Evolutionary conservation across 192 early-diverging fungal genomes (phyloP), one percentile per base, ranked within the genome.

Genomic region (Paraglomus occultum): DNA sequence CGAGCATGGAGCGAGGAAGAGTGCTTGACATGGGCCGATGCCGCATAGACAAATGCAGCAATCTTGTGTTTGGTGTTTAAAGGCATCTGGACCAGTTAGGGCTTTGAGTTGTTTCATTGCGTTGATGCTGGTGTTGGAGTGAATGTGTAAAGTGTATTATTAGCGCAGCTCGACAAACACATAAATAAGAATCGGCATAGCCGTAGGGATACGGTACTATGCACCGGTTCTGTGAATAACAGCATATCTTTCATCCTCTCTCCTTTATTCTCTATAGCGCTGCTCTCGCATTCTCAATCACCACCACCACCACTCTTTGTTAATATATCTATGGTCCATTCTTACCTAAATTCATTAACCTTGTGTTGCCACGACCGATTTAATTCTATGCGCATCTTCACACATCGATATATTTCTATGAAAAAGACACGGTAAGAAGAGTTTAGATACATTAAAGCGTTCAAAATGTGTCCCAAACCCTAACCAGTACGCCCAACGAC

Each of bases 1-100:
- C 20, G 90, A 94, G 77, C 94, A 96, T 7, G 94, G 94, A 1
- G 93, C 92, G 43, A 95, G 82, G 77, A 96, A 96, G 71, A 96
- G 85, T 17, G 93, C 88, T 79, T 96, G 94, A 81, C 87, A 91
- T 42, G 92, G 91, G 6, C 85, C 84, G 74, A 96, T 93, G 61
- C 88, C 81, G 77, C 86, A 91, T 73, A 95, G 82, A 77, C 94
- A 96, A 74, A 96, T 96, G 74, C 92, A 95, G 80, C 94, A 95
- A 78, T 94, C 90, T 40, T 71, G 75, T 8, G 71, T 71, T 63
- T 57, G 57, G 20, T 62, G 66, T 72, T 72, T 76, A 11, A 66
- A 71, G 5, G 75, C 62, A 51, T 85, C 76, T 48, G 81, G 82
- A 31, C 75, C 77, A 40, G 81, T 82, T 20, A 85, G 70, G 63